Base-by-base conservation (phyloP, 768 basidiomycete species). In the Termitomyces sp. region DNA sequence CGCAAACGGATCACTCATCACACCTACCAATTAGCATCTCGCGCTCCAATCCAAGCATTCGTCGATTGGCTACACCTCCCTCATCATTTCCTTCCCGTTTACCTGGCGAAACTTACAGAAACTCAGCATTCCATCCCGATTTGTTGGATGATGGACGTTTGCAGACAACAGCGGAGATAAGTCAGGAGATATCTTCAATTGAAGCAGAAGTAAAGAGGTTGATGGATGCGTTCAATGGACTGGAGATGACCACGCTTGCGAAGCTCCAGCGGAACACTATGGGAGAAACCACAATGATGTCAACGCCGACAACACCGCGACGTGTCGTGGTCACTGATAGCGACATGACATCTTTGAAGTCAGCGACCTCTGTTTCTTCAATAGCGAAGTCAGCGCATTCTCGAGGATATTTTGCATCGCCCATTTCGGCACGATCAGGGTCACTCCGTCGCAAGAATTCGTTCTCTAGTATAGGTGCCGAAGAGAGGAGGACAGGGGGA, bases 211-310 rank as follows among this genome's bases (percentile, higher is more conserved):
- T 80, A 6, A 77, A 78, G 58, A 75, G 85, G 47, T 68, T 91
- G 45, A 77, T 90, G 69, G 89, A 91, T 63, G 88, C 88, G 3
- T 91, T 91, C 67, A 88, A 82, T 61, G 87, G 89, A 9, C 73
- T 91, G 38, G 89, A 91, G 66, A 73, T 91, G 55, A 85, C 78
- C 34, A 80, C 84, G 21, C 70, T 90, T 46, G 82, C 84, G 10
- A 77, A 78, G 55, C 64, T 71, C 17, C 77, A 77, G 45, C 61
- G 57, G 54, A 45, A 45, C 50, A 53, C 56, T 17, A 45, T 56
- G 42, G 42, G 48, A 28, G 61, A 62, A 49, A 53, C 51, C 30
- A 55, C 56, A 35, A 62, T 59, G 50, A 63, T 67, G 32, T 75
- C 71, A 70, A 70, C 69, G 42, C 51, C 70, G 2, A 66, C 69